Base-by-base conservation (phyloP, 2,329 filamentous ascomycete species). In the Alternaria conjuncta region DNA sequence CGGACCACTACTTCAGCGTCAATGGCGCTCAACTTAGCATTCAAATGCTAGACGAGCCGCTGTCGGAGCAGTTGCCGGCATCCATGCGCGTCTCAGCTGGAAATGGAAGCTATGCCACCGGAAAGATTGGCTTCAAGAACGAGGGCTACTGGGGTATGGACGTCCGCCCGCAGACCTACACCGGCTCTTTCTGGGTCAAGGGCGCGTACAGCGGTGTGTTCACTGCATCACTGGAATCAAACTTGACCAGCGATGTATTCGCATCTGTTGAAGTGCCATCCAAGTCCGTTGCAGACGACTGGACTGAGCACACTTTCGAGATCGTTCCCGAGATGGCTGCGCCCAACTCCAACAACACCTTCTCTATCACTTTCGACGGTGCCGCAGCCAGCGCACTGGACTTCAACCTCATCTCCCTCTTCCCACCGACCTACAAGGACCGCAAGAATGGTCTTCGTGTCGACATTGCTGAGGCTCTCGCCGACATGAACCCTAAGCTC, bases 361-460 rank as follows among this genome's bases (percentile, higher is more conserved):
- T 86, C 57, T 78, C 80, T 3, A 75, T 87, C 54, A 86, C 83
- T 3, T 84, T 85, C 32, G 83, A 86, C 71, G 76, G 64, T 55
- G 67, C 67, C 9, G 60, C 69, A 55, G 56, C 63, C 25, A 73
- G 70, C n/a, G 70, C 69, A 18, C 67, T 79, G 2, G 75, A 78
- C 57, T 86, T 87, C 75, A 83, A 84, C 62, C 73, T 87, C 18
- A 83, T 87, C 63, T 84, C 82, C 54, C 72, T 87, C 41, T 87
- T 86, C 74, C 84, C 84, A 2, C 84, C 85, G 5, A 87, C 85
- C 1, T 87, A 84, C 81, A 86, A 86, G 55, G 71, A 82, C 63
- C 79, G 85, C 18, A 80, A 81, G 56, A 87, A 87, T 68, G 85
- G 85, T 18, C 73, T 86, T 45, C 79, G 85, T 9, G 75, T 81